Percentiles rank a stretch among this genome's conserved stretches.
These are phyloP conservation scores for Apiospora pterosperma DNA, from an alignment of 2,329 filamentous ascomycete genomes.

Conservation along the genomic window DNA sequence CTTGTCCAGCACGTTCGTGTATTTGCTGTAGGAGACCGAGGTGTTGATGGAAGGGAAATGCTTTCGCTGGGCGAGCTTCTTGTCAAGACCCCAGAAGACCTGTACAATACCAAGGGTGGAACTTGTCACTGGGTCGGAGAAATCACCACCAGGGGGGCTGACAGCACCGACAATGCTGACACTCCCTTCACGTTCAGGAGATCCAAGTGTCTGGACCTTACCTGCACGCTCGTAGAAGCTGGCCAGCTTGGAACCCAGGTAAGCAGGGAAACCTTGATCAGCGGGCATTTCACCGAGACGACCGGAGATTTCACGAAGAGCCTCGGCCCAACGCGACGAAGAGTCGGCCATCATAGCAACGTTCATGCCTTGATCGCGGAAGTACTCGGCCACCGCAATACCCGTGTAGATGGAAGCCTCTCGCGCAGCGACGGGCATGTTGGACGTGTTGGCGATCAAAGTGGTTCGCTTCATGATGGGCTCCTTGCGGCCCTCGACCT, in stretches of 20 bases:
- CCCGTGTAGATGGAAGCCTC: conserved; percentile 98
- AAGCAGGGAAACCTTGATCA: conserved; percentile 98
- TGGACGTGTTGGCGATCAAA: conserved; percentile 97
- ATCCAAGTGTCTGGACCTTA: conserved; percentile 79
- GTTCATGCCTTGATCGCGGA: conserved; percentile 93
- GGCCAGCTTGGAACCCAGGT: conserved; percentile 92
- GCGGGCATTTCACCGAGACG: conserved; percentile 99
- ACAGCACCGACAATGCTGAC: conserved; percentile 98
- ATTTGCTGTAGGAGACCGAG: conserved; percentile 92
- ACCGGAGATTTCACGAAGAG: conserved; percentile 96
- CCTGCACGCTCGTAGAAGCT: conserved; percentile 99
- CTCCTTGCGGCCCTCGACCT: conserved; percentile 90
- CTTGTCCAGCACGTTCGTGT: conserved; percentile 81
- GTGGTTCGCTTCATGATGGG: conserved; percentile 99
- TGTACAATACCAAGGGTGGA: conserved; percentile 96
- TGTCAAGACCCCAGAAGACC: conserved; percentile 99
- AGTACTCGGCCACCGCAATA: conserved; percentile 94
- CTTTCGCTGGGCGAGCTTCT: conserved; percentile 98
- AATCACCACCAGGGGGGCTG: conserved; percentile 96
- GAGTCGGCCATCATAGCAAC: conserved; percentile 99
- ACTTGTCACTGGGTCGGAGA: conserved; percentile 94
- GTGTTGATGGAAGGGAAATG: conserved; percentile 99
- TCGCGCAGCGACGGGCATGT: conserved; percentile 98
- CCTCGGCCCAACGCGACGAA: conserved; percentile 96
- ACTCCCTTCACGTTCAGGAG: conserved; percentile 83